Percentiles rank a stretch among this genome's conserved stretches.
Conservation (phyloP, 2,329 filamentous ascomycete species). For the Hypoxylon sp. region DNA sequence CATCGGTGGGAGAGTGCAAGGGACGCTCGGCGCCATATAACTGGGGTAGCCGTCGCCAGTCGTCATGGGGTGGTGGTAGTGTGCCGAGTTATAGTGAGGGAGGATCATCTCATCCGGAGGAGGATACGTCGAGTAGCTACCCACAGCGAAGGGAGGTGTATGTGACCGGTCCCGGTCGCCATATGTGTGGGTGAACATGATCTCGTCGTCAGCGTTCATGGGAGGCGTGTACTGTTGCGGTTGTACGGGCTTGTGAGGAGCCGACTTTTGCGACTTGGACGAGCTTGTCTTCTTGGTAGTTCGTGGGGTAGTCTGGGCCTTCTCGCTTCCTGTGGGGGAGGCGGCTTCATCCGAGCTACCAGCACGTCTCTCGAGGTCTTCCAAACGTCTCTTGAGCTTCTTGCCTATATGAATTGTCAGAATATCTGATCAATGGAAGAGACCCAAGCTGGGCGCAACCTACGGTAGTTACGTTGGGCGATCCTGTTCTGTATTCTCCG, state of each 20-base stretch:
- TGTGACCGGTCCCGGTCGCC: conserved; percentile 74
- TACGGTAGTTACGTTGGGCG: conserved; percentile 97
- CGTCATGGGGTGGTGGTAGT: conserved; percentile 59
- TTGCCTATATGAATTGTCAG: conserved; percentile 66
- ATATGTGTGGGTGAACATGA: conserved; percentile 68
- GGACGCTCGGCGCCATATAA: conserved; percentile 64
- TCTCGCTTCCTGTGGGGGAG: conserved; percentile 49
- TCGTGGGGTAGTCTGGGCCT: conserved; percentile 46
- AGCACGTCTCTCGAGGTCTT: conserved; percentile 83
- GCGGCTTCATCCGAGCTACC: conserved; percentile 60
- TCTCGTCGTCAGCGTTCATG: conserved; percentile 69
- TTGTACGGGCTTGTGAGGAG: conserved; percentile 50
- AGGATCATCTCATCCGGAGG: conserved; percentile 71
- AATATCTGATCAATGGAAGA: conserved; percentile 4
- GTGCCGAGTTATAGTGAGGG: conserved; percentile 64
- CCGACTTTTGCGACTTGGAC: conserved; percentile 56
- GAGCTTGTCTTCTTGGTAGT: conserved; percentile 54
- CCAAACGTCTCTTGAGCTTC: conserved; percentile 89
- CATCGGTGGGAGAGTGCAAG: conserved; percentile 71
- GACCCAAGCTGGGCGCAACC: conserved; percentile 34
- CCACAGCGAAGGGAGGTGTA: conserved; percentile 74
- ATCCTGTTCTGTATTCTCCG: conserved; percentile 96
- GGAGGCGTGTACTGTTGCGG: conserved; percentile 69
- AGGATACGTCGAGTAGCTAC: conserved; percentile 72
- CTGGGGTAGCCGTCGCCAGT: conserved; percentile 62